A percentile compares a stretch with the other conserved stretches of the same genome.
phyloP scores from a whole-genome alignment of 768 basidiomycete species.

The Pholiota microspora region DNA sequence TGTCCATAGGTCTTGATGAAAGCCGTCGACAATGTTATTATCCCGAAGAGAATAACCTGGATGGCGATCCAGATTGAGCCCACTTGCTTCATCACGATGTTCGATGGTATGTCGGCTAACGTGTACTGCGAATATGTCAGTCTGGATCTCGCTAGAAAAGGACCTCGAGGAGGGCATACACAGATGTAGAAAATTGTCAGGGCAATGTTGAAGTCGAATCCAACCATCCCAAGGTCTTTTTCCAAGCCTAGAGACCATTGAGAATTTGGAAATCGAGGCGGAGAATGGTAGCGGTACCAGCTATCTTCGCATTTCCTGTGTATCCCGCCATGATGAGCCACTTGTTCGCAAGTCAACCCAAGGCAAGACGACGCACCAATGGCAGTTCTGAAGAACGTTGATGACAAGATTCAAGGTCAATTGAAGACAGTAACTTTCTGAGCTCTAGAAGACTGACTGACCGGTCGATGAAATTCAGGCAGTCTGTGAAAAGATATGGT shows the following conservation, averaged over 20 bases:
- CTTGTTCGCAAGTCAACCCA: neutral
- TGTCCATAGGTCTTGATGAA: constrained; percentile 2
- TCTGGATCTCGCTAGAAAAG: neutral
- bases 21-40: constrained; percentile 32
- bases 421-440: neutral
- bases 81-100: constrained; percentile 35
- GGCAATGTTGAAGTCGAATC: constrained; percentile 36
- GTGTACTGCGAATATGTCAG: constrained; percentile 25
- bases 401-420: neutral
- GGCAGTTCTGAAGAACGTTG: neutral
- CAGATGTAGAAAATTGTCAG: constrained; percentile 38
- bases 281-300: constrained; percentile 1
- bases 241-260: constrained; percentile 27
- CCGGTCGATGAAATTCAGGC: constrained; percentile 35
- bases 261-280: neutral
- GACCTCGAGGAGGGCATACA: constrained; percentile 14
- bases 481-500: constrained; percentile 26
- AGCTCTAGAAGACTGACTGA: too few relatives aligned
- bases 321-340: neutral
- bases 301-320: constrained; percentile 17
- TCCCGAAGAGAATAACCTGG: constrained; percentile 34
- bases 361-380: constrained; percentile 1
- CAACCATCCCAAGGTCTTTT: constrained; percentile 36
- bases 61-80: constrained; percentile 35
- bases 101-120: constrained; percentile 36